Evolutionary conservation across 805 yeast genomes (phyloP).

Genomic region (Torulaspora gathmanii): DNA sequence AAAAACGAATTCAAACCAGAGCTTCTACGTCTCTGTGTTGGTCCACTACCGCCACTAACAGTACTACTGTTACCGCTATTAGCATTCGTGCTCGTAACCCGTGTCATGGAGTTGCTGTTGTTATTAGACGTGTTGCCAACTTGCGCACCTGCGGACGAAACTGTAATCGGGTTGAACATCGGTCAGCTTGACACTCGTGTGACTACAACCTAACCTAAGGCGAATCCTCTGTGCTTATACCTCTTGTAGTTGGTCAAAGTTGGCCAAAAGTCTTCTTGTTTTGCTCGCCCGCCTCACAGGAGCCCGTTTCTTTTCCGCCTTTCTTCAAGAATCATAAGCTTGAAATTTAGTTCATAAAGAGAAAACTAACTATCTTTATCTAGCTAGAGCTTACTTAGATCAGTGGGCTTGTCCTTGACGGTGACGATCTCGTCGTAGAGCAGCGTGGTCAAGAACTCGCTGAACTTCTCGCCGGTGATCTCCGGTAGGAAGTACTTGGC

Average conservation of each 20-base stretch:
- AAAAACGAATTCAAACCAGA: conserved; percentile 28
- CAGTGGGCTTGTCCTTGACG: conserved; percentile 31
- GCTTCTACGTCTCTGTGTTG: conserved; percentile 21
- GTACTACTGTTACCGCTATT: conserved; percentile 3
- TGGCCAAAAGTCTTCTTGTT: background rate
- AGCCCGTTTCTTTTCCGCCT: background rate
- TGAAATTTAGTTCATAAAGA: no score
- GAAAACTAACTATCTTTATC: background rate
- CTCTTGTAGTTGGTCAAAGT: background rate
- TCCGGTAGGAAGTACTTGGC: conserved; percentile 69
- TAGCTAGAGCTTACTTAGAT: conserved; percentile 19
- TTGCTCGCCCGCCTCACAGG: background rate
- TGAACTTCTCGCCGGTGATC: conserved; percentile 64
- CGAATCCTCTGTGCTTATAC: background rate
- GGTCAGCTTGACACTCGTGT: background rate
- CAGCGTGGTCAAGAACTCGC: conserved; percentile 72
- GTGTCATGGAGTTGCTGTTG: conserved; percentile 8
- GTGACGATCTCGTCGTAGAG: conserved; percentile 59
- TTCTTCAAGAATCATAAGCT: background rate
- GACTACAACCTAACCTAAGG: no score
- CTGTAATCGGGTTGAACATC: conserved; percentile 14
- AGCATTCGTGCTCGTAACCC: conserved; percentile 1
- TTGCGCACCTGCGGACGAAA: conserved; percentile 5
- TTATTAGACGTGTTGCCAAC: conserved; percentile 1
- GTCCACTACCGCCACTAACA: background rate